Evolutionary conservation across 139 green algal genomes (phyloP).

Genomic region (Tetradesmus lagerheimii): DNA sequence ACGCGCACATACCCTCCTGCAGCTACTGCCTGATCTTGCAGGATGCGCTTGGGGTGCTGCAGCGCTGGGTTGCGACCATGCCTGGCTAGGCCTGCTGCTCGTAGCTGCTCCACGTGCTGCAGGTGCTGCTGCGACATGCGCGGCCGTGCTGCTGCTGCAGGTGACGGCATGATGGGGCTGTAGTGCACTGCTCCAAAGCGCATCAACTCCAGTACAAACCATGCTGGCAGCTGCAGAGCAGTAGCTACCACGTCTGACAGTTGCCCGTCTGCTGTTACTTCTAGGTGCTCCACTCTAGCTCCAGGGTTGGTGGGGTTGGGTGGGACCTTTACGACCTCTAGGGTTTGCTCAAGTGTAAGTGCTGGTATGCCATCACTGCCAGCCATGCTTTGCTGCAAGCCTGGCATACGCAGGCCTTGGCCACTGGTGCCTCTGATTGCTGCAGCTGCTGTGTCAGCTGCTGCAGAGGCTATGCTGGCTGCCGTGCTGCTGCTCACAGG

Average conservation of each 20-base stretch:
- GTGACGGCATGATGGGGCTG: constrained; percentile 66
- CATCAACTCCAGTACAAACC: constrained; percentile 51
- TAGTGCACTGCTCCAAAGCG: constrained; percentile 82
- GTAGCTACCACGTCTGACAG: constrained; percentile 18
- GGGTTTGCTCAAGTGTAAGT: background rate
- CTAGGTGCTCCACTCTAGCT: constrained; percentile 19
- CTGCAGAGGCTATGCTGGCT: background rate
- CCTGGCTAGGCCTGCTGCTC: constrained; percentile 40
- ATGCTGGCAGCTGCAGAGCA: constrained; percentile 14
- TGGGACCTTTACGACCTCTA: constrained; percentile 12
- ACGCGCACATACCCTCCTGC: constrained; percentile 75
- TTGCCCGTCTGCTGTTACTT: constrained; percentile 22
- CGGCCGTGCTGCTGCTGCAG: background rate
- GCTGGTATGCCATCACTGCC: background rate
- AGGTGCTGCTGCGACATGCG: constrained; percentile 38
- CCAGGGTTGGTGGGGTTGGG: background rate
- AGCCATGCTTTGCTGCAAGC: background rate
- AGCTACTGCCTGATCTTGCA: constrained; percentile 36
- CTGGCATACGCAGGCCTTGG: background rate
- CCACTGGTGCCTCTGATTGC: background rate
- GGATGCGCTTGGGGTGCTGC: constrained; percentile 35
- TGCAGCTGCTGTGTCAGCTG: background rate
- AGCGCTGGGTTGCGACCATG: constrained; percentile 49
- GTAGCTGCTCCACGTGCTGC: background rate
- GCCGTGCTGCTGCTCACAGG: background rate